Percentiles rank a stretch among this genome's conserved stretches.
Conservation (phyloP, 306 rosid genomes). For the Casuarina equisetifolia region DNA sequence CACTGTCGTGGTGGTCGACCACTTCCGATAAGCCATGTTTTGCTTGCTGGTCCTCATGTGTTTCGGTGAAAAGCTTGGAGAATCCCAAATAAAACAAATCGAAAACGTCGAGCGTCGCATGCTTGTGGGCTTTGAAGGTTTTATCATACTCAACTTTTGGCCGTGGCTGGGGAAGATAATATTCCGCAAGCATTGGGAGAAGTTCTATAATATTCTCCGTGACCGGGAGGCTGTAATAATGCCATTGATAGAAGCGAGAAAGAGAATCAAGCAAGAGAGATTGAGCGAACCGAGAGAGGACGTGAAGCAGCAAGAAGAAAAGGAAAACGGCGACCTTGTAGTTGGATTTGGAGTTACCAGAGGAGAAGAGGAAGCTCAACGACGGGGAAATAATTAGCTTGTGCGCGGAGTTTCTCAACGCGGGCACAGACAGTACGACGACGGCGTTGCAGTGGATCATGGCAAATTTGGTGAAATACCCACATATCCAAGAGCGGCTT, state of each 20-base stretch:
- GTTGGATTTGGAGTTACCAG: neutral
- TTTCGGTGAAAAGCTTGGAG: slow-evolving; percentile 5
- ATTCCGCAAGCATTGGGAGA: neutral
- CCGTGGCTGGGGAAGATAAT: slow-evolving; percentile 27
- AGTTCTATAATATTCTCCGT: too few species aligned
- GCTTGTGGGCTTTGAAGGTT: neutral
- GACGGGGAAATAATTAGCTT: neutral
- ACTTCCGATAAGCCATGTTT: slow-evolving; percentile 6
- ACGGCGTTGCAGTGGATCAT: slow-evolving; percentile 7
- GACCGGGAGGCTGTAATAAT: too few species aligned
- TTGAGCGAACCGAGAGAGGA: too few species aligned
- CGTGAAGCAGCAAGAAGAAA: too few species aligned
- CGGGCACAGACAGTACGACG: neutral
- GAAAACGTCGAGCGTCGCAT: neutral
- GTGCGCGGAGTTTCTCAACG: neutral
- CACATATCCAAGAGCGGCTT: neutral
- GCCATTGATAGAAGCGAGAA: slow-evolving; percentile 19
- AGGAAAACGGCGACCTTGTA: neutral
- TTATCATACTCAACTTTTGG: slow-evolving; percentile 8
- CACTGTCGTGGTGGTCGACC: neutral
- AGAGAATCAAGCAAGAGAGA: slow-evolving; percentile 16
- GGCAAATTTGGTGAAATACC: slow-evolving; percentile 10
- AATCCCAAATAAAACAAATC: neutral
- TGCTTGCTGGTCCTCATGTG: slow-evolving; percentile 8
- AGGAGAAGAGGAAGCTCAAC: neutral